These are phyloP conservation scores for Plenodomus lindquistii DNA, from an alignment of 2,329 filamentous ascomycete genomes.

Conservation along the genomic window DNA sequence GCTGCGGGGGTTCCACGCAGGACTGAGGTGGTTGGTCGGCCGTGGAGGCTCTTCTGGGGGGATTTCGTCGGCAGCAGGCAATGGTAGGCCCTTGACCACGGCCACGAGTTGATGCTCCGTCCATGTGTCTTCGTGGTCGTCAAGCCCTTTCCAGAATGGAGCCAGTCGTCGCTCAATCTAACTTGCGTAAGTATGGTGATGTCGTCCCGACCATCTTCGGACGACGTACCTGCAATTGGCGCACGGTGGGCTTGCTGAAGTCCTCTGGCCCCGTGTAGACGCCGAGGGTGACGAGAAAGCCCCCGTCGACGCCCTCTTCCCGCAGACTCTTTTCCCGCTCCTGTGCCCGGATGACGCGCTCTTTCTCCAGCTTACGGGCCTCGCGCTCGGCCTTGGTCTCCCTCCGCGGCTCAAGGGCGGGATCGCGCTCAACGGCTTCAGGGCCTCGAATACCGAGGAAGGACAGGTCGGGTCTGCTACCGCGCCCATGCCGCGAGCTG, in stretches of 20 bases:
- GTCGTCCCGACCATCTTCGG: neutral
- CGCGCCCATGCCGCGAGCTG: conserved; percentile 53
- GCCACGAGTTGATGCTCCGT: conserved; percentile 94
- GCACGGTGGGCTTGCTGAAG: conserved; percentile 84
- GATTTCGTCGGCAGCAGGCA: conserved; percentile 82
- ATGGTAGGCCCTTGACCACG: conserved; percentile 78
- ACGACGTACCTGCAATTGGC: conserved; percentile 79
- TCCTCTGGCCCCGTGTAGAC: conserved; percentile 92
- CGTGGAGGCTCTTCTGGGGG: conserved; percentile 68
- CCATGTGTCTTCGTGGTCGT: conserved; percentile 88
- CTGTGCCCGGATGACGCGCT: conserved; percentile 73
- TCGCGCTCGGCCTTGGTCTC: conserved; percentile 93
- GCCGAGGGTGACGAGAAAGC: conserved; percentile 90
- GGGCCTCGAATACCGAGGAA: conserved; percentile 61
- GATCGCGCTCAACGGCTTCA: conserved; percentile 54
- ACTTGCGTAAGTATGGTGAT: conserved; percentile 17
- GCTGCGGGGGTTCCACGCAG: conserved; percentile 49
- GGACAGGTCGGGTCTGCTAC: conserved; percentile 62
- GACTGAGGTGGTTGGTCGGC: conserved; percentile 40
- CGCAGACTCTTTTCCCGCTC: conserved; percentile 88
- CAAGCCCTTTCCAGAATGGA: conserved; percentile 92
- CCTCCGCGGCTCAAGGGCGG: conserved; percentile 63
- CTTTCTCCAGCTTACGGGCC: conserved; percentile 79
- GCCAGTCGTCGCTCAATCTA: conserved; percentile 92
- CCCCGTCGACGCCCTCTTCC: conserved; percentile 92